Conservation (phyloP, 1,284 basidiomycete genomes). For the Farysia itapuensis region DNA sequence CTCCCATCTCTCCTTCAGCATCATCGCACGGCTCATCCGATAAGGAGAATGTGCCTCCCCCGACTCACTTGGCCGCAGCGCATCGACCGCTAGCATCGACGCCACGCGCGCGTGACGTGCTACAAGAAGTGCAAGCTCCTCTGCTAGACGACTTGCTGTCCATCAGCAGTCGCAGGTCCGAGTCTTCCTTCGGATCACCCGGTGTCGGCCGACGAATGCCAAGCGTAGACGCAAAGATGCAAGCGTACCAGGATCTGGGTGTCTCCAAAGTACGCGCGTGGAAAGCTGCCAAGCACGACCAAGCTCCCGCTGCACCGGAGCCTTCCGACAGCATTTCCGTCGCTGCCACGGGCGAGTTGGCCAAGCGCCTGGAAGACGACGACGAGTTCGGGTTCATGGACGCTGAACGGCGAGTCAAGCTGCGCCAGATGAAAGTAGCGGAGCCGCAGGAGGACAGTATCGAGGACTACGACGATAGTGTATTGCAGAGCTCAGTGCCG, state of each 20-base stretch:
- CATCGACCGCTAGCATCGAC: not conserved
- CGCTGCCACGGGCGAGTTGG: too few relatives aligned
- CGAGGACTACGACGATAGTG: not conserved
- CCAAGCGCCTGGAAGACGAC: slow-evolving; percentile 1
- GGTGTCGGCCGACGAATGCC: slow-evolving; percentile 15
- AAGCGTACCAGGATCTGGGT: slow-evolving; percentile 15
- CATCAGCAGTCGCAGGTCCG: not conserved
- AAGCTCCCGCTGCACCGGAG: too few relatives aligned
- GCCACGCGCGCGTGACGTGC: not conserved
- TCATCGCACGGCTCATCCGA: slow-evolving; percentile 20
- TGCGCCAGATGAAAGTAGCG: not conserved
- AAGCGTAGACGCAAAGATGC: slow-evolving; percentile 4
- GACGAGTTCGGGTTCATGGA: slow-evolving; percentile 28
- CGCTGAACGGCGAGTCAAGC: slow-evolving; percentile 6
- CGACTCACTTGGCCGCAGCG: not conserved
- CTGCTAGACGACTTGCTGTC: not conserved
- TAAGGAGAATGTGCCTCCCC: slow-evolving; percentile 30
- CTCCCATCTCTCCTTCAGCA: not conserved
- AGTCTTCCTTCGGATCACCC: slow-evolving; percentile 8
- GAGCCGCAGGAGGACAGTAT: not conserved
- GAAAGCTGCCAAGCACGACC: slow-evolving; percentile 16
- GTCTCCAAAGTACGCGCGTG: slow-evolving; percentile 30
- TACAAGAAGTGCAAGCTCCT: not conserved
- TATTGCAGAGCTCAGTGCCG: not conserved
- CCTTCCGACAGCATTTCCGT: too few relatives aligned